A percentile compares a stretch with the other conserved stretches of the same genome.
Conservation (phyloP, 176 grass and related monocot genomes). For the Eleusine coracana region DNA sequence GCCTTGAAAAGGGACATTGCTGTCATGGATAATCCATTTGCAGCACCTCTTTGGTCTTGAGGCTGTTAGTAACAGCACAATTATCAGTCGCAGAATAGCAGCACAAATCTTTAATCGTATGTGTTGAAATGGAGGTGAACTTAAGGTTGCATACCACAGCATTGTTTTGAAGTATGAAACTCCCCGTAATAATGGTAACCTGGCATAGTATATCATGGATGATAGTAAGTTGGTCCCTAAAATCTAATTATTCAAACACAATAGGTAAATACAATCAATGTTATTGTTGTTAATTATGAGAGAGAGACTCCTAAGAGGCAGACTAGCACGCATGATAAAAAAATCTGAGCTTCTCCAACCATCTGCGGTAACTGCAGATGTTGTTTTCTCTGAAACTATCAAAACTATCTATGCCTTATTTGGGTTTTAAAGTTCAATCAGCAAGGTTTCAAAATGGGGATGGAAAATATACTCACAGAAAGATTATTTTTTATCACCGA, state of each 20-base stretch:
- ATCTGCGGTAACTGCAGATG: neutral
- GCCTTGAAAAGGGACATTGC: constrained; percentile 62
- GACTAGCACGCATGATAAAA: neutral
- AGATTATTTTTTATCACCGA: constrained; percentile 61
- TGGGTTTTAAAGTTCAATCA: neutral
- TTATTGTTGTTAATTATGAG: neutral
- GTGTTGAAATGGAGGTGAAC: constrained; percentile 3
- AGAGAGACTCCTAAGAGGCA: neutral
- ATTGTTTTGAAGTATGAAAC: constrained; percentile 67
- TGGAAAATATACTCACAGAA: constrained; percentile 42
- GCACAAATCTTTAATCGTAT: neutral
- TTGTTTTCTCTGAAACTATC: neutral
- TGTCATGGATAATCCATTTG: constrained; percentile 71
- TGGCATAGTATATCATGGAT: constrained; percentile 9
- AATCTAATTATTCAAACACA: neutral
- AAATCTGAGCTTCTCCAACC: neutral
- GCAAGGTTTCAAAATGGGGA: neutral
- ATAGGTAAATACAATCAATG: no score
- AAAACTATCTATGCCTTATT: neutral
- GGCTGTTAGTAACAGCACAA: constrained; percentile 33
- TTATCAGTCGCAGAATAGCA: neutral
- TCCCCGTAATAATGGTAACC: constrained; percentile 53
- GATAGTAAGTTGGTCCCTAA: neutral
- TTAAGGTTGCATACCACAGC: constrained; percentile 48
- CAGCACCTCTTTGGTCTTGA: constrained; percentile 72